phyloP scores from a whole-genome alignment of 129 eudicot genomes.

The Glebionis coronaria region DNA sequence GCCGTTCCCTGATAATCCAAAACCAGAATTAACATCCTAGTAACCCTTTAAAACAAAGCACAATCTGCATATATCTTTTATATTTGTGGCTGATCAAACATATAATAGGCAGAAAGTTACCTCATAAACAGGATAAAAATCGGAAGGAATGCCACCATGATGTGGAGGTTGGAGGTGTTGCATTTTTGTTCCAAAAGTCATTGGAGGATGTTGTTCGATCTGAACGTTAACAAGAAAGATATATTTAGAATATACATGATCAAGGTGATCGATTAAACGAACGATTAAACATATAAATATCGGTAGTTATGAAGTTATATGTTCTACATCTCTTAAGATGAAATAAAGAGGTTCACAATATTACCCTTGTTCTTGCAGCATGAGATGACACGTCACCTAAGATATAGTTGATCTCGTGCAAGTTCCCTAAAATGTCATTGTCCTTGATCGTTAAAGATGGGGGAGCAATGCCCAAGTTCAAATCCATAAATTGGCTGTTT shows the following conservation, averaged over 20 bases:
- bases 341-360: neutral
- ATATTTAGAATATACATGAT: neutral
- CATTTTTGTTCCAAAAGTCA: neutral
- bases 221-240: neutral
- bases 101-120: neutral
- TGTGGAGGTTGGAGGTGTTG: neutral
- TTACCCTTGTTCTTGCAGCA: slow-evolving; percentile 38
- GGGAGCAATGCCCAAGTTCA: slow-evolving; percentile 62
- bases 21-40: neutral
- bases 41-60: neutral
- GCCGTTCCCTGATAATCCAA: slow-evolving; percentile 45
- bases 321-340: neutral
- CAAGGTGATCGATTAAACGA: neutral
- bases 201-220: slow-evolving; percentile 9
- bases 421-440: slow-evolving; percentile 22
- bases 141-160: neutral
- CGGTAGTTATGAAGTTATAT: neutral
- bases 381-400: slow-evolving; percentile 30
- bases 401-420: slow-evolving; percentile 23
- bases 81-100: no score
- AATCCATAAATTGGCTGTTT: slow-evolving; percentile 38
- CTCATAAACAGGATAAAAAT: slow-evolving; percentile 12
- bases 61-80: no score
- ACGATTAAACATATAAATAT: neutral
- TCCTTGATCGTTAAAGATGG: slow-evolving; percentile 28